phyloP scores from a whole-genome alignment of 148 eudicot genomes.

The Fagopyrum tataricum region DNA sequence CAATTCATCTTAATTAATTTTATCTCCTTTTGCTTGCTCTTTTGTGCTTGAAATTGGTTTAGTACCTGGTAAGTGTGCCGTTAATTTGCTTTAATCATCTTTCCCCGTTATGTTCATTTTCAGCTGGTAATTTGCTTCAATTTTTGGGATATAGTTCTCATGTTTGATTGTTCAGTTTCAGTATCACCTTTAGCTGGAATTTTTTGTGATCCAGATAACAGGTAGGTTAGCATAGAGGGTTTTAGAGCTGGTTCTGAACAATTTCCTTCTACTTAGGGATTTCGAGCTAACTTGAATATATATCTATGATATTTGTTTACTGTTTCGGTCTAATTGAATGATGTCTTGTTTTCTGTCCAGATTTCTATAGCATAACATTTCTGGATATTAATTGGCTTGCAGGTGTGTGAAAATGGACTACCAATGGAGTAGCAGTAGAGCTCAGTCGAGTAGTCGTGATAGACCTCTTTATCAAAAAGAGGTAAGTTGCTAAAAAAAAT shows the following conservation, averaged over 20 bases:
- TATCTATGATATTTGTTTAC: not conserved
- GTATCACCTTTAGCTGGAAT: not conserved
- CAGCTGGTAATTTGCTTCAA: not conserved
- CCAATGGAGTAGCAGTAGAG: constrained; percentile 37
- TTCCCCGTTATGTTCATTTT: not conserved
- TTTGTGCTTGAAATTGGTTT: not conserved
- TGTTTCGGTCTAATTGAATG: not conserved
- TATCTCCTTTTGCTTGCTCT: not conserved
- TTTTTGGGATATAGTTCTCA: not conserved
- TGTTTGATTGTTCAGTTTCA: not conserved
- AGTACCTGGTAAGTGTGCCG: not conserved
- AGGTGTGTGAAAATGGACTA: constrained; percentile 43
- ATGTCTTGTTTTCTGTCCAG: not conserved
- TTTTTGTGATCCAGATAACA: not conserved
- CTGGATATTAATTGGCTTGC: not conserved
- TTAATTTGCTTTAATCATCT: not conserved
- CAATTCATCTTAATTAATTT: not conserved
- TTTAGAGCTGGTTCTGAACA: no score
- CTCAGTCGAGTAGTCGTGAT: constrained; percentile 37
- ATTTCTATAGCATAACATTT: not conserved
- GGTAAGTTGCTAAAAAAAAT: constrained; percentile 23
- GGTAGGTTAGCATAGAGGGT: no score
- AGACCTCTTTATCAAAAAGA: constrained; percentile 29
- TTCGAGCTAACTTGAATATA: not conserved
- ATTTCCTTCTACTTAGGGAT: no score